Base-by-base conservation (phyloP, 495 filamentous ascomycete genomes). In the Rostrohypoxylon terebratum region DNA sequence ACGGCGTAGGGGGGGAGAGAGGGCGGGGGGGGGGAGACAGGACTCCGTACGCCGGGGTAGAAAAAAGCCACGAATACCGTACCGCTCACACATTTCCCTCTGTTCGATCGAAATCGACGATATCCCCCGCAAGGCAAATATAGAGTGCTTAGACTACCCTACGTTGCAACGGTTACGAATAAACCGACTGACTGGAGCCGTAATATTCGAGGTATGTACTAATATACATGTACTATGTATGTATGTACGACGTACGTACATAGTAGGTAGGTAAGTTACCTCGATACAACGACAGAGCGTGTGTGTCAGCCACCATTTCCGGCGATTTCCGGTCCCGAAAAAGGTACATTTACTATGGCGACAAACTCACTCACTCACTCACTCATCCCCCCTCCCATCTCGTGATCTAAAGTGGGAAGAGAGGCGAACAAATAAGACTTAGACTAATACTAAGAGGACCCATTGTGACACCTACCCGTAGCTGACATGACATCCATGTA, bases 121-220 rank as follows among this genome's bases (percentile, higher is more conserved):
- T 47, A 61, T 66, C 38, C 66, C 54, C 66, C 66, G 71, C 54
- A 65, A 66, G 71, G 71, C 61, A 69, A 66, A 73, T 69, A 69
- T 69, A 69, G 59, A 54, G 71, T 73, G 60, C 71, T 73, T 73
- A 73, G 71, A 62, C 21, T 58, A 63, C 34, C 40, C 34, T 47
- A 60, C 64, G 70, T 64, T 36, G 64, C 47, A 68, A 73, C 47
- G 47, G 14, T 14, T 13, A 34, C 59, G 48, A 58, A 20, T 18
- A 63, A 45, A 44, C 51, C 40, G 16, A 38, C 33, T 38, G 33
- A 58, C 59, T 61, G 48, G 58, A 47, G 16, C 48, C 48, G 47
- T 16, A 57, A 23, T 59, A 28, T 5, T 28, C 28, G 28, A 28
- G 28, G 28, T 28, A 28, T 28, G 28, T 28, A 28, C n/a, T n/a